Evolutionary conservation across 768 basidiomycete species (phyloP), one percentile per base, ranked within the genome.

Genomic region (Lactarius psammicola): DNA sequence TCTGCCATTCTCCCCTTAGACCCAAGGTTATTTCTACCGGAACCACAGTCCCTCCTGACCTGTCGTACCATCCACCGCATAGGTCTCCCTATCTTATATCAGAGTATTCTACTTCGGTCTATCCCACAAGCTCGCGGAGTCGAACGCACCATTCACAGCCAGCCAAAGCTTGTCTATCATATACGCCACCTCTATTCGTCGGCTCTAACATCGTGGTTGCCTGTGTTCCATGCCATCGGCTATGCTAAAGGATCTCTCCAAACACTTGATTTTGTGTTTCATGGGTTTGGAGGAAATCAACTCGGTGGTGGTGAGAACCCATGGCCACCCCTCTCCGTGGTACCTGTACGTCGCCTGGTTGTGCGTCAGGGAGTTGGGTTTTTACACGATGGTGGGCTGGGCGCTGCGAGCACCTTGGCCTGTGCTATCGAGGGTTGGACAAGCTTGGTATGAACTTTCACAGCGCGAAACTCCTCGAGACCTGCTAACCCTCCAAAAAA

Each of bases 21-120:
- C 26, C 36, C 59, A n/a, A 44, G 46, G 23, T 31, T 31, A 40
- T 60, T 44, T 7, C 34, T 56, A 34, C 57, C 61, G 40, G 11
- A 49, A 4, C 36, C 56, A 3, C 30, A 26, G 2, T 28, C 57
- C 42, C 51, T 63, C 26, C 62, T 67, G 17, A 55, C 61, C 26
- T 67, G 66, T 33, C 57, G 34, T 13, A 59, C 61, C 2, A 28
- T 67, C 33, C 51, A 67, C 33, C 66, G 66, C 20, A 67, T 67
- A 18, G 61, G 66, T 18, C 49, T 59, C 34, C 66, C 66, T 28
- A 55, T 63, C 44, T 23, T 67, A 44, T 67, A 67, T 36, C 66
- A 13, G 36, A 59, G 61, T 33, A 23, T 67, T 20, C 20, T 54
- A n/a, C 33, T 63, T 17, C 40, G 26, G 58, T 36, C 56, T 5